Percentiles rank a stretch among this genome's conserved stretches.
phyloP scores from a whole-genome alignment of 352 stramenopile genomes.

The Phytopythium vexans region DNA sequence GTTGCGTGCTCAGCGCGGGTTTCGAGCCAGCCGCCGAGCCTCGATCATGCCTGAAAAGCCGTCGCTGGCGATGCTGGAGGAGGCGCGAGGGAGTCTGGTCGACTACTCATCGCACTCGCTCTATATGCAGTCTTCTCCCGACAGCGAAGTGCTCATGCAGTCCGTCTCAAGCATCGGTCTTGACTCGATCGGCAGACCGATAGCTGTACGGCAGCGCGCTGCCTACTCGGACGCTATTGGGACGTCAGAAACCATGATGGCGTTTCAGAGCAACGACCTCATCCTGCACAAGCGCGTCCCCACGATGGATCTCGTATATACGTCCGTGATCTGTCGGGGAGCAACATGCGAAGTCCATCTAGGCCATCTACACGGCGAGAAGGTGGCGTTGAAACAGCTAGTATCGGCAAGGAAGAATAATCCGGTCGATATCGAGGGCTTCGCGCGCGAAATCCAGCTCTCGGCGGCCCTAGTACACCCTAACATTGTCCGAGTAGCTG shows the following conservation, averaged over 20 bases:
- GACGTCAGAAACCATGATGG: slow-evolving; percentile 38
- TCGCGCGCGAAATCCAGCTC: slow-evolving; percentile 56
- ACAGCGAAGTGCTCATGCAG: slow-evolving; percentile 10
- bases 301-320: slow-evolving; percentile 46
- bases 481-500: slow-evolving; percentile 53
- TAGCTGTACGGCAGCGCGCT: slow-evolving; percentile 14
- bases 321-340: slow-evolving; percentile 31
- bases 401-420: slow-evolving; percentile 32
- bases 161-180: slow-evolving; percentile 12
- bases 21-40: neutral
- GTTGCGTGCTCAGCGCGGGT: slow-evolving; percentile 11
- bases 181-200: slow-evolving; percentile 14
- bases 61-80: slow-evolving; percentile 11
- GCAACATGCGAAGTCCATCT: slow-evolving; percentile 40
- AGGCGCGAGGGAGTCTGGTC: slow-evolving; percentile 7
- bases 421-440: slow-evolving; percentile 44
- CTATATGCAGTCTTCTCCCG: neutral
- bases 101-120: neutral
- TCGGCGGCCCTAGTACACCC: slow-evolving; percentile 44
- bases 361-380: slow-evolving; percentile 22
- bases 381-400: slow-evolving; percentile 51
- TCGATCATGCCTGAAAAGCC: slow-evolving; percentile 13
- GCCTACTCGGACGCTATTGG: slow-evolving; percentile 45
- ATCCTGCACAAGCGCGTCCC: slow-evolving; percentile 43
- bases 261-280: slow-evolving; percentile 47